Conservation (phyloP, 2,329 filamentous ascomycete genomes). For the Fusarium sp. region DNA sequence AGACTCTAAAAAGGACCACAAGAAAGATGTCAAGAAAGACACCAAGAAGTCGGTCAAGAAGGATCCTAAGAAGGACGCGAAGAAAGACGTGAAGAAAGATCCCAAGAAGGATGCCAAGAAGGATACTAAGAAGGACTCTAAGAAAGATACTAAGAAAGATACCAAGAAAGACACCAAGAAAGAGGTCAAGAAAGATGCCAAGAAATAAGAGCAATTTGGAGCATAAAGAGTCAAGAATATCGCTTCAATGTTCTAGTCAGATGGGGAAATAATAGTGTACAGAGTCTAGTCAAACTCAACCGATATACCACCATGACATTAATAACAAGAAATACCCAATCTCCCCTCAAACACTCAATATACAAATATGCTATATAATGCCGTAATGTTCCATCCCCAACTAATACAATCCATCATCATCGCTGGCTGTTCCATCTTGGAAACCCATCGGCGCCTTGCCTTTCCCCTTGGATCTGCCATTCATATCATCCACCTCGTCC, state of each 20-base stretch:
- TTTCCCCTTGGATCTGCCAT: conserved; percentile 62
- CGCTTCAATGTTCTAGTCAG: conserved; percentile 5
- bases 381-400: background rate
- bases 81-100: conserved; percentile 15
- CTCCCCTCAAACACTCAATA: conserved; percentile 20
- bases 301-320: conserved; percentile 33
- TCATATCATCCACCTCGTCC: conserved; percentile 48
- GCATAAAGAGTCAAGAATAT: conserved; percentile 19
- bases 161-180: conserved; percentile 7
- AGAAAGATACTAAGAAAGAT: background rate
- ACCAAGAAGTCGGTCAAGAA: background rate
- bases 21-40: background rate
- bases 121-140: background rate
- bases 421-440: conserved; percentile 65
- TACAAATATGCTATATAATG: conserved; percentile 31
- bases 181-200: conserved; percentile 12
- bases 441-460: conserved; percentile 66
- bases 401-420: conserved; percentile 69
- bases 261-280: conserved; percentile 20
- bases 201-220: conserved; percentile 21
- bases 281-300: conserved; percentile 25
- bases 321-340: conserved; percentile 34
- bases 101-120: background rate
- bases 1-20: conserved; percentile 15
- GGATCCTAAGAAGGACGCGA: background rate